Evolutionary conservation across 345 rosid species (phyloP).

Genomic region (Bretschneidera sinensis): DNA sequence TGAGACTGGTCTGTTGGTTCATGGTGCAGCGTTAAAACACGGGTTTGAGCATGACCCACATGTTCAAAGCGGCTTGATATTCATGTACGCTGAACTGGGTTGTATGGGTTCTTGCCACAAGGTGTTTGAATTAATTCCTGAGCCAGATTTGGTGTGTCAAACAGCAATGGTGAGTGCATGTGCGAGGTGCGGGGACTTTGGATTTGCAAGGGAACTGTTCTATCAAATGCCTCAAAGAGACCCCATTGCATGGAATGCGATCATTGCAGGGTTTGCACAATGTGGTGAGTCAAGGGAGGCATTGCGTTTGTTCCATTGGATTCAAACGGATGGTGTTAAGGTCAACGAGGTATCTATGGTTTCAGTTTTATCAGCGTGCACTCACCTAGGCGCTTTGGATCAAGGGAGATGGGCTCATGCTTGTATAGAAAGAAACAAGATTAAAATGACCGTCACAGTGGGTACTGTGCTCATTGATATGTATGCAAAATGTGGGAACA

Average conservation of each 20-base stretch:
- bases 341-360: conserved; percentile 52
- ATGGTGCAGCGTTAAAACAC: conserved; percentile 35
- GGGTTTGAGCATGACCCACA: conserved; percentile 56
- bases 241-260: conserved; percentile 52
- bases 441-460: conserved; percentile 38
- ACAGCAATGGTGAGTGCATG: conserved; percentile 61
- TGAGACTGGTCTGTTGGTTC: conserved; percentile 36
- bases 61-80: conserved; percentile 51
- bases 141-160: conserved; percentile 55
- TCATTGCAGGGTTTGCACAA: conserved; percentile 54
- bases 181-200: conserved; percentile 53
- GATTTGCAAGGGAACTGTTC: conserved; percentile 41
- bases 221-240: conserved; percentile 57
- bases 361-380: conserved; percentile 55
- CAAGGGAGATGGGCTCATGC: conserved; percentile 68
- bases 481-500: conserved; percentile 58
- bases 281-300: conserved; percentile 45
- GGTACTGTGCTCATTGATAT: conserved; percentile 61
- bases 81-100: conserved; percentile 52
- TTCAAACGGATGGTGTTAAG: conserved; percentile 57
- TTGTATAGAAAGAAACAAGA: conserved; percentile 44
- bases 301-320: conserved; percentile 42
- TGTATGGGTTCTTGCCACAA: conserved; percentile 33
- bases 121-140: conserved; percentile 32
- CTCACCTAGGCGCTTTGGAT: conserved; percentile 51